Conservation (phyloP, 2,329 filamentous ascomycete species). For the Shiraia bambusicola region DNA sequence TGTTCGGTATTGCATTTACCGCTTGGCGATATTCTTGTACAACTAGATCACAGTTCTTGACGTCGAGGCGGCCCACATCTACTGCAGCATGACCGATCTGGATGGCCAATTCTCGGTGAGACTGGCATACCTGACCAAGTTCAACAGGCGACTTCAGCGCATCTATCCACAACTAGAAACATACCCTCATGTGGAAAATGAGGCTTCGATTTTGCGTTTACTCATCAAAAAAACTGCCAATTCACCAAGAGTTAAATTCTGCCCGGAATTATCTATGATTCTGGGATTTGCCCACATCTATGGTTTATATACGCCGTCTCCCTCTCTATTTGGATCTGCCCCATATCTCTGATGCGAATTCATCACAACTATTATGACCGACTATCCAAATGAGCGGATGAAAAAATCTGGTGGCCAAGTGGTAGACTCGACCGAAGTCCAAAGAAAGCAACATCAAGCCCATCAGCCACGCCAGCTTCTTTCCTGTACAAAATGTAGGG, state of each 20-base stretch:
- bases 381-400: slow-evolving; percentile 16
- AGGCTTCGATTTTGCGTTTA: slow-evolving; percentile 26
- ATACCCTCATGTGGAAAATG: slow-evolving; percentile 20
- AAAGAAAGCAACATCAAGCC: slow-evolving; percentile 41
- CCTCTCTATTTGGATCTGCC: too few relatives aligned
- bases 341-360: slow-evolving; percentile 11
- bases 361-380: slow-evolving; percentile 14
- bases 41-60: slow-evolving; percentile 25
- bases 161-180: slow-evolving; percentile 19
- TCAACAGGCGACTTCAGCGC: slow-evolving; percentile 17
- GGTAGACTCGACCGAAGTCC: slow-evolving; percentile 8
- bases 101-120: slow-evolving; percentile 23
- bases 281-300: slow-evolving; percentile 1
- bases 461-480: slow-evolving; percentile 49
- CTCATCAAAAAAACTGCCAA: slow-evolving; percentile 13
- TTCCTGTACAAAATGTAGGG: slow-evolving; percentile 53
- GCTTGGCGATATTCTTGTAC: slow-evolving; percentile 43
- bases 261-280: too few relatives aligned
- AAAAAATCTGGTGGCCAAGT: slow-evolving; percentile 12
- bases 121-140: slow-evolving; percentile 19
- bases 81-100: slow-evolving; percentile 32
- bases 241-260: background rate
- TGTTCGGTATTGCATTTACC: slow-evolving; percentile 25
- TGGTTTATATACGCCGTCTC: slow-evolving; percentile 1
- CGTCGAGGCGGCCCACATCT: slow-evolving; percentile 24